phyloP scores from a whole-genome alignment of 2,329 filamentous ascomycete genomes.

The Xylariaceae sp. region DNA sequence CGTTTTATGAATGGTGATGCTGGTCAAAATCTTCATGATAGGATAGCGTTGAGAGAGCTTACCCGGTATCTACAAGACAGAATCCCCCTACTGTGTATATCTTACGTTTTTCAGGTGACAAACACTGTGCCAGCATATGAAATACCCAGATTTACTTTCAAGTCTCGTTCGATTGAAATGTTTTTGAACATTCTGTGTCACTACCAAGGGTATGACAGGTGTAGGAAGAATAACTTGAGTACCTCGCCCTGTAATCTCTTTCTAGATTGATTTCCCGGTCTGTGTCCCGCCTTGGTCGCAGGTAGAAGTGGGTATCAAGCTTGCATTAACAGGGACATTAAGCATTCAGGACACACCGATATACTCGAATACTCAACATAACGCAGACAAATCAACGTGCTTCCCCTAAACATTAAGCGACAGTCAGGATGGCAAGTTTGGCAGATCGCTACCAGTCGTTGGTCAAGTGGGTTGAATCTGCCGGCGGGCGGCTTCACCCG shows the following conservation, averaged over 20 bases:
- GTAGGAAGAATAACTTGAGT: no score
- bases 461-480: conserved; percentile 13
- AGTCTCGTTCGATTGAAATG: no score
- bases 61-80: neutral
- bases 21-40: neutral
- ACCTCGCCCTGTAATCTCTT: no score
- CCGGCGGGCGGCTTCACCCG: conserved; percentile 37
- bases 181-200: no score
- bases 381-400: neutral
- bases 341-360: no score
- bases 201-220: no score
- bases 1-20: no score
- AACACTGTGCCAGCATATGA: neutral
- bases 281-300: no score
- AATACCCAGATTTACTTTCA: no score
- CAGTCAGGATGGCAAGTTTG: conserved; percentile 10
- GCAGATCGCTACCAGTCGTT: conserved; percentile 13
- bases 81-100: neutral
- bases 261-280: no score
- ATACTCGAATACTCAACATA: neutral
- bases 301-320: no score
- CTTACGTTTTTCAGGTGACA: neutral
- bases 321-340: no score
- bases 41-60: neutral
- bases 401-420: neutral